Base-by-base conservation (phyloP, 1,284 basidiomycete species). In the Ustilago vetiveriae region DNA sequence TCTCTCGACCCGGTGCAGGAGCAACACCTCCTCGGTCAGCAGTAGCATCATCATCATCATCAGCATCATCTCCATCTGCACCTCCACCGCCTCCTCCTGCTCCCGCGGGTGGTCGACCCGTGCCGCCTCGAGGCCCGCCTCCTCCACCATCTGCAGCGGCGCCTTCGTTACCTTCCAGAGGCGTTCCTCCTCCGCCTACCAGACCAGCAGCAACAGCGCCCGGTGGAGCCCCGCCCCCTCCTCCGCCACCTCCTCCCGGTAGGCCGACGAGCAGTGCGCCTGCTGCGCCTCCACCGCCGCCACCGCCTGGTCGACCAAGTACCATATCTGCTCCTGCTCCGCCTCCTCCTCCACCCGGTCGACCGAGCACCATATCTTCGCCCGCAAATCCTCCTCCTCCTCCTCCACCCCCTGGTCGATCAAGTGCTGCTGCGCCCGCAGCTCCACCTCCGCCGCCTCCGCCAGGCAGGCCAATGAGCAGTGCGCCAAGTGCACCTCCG, bases 171-270 rank as follows among this genome's bases (percentile, higher is more conserved):
- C 62, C 68, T 17, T 53, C 52, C 0, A 48, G 68, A 52, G 62
- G 62, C 35, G 53, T 71, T 6, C 68, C 68, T 7, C 68, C 68
- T 36, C 68, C 68, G 10, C 68, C 68, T n/a, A n/a, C n/a, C n/a
- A n/a, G n/a, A n/a, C n/a, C n/a, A n/a, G n/a, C n/a, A n/a, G n/a
- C n/a, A n/a, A n/a, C n/a, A n/a, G n/a, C n/a, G n/a, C n/a, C n/a
- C n/a, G n/a, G n/a, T n/a, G n/a, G n/a, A n/a, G n/a, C n/a, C n/a
- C n/a, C n/a, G n/a, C n/a, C n/a, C n/a, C n/a, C n/a, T n/a, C n/a
- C n/a, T n/a, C n/a, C n/a, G n/a, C n/a, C n/a, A n/a, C n/a, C n/a
- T n/a, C n/a, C n/a, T n/a, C n/a, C n/a, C n/a, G n/a, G n/a, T n/a
- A n/a, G n/a, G n/a, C n/a, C n/a, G n/a, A n/a, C n/a, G 6, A 48